Percentiles rank a stretch among this genome's conserved stretches.
phyloP scores from a whole-genome alignment of 331 rosid species.

The Rhamnella rubrinervis region DNA sequence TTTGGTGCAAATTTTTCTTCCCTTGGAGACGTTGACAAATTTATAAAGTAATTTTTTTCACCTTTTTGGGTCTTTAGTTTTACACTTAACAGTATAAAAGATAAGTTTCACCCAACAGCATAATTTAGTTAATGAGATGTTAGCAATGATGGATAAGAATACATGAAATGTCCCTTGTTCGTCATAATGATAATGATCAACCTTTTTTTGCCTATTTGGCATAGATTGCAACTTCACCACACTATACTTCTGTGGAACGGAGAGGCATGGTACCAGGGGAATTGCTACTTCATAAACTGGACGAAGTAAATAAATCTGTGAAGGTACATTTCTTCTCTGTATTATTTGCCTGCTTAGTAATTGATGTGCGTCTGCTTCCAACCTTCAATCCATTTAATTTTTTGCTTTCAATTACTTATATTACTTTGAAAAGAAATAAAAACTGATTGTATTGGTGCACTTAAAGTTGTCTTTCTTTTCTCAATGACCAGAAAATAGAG shows the following conservation, averaged over 20 bases:
- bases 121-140: too few species aligned
- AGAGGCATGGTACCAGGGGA: constrained; percentile 49
- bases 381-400: background rate
- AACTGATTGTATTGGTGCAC: background rate
- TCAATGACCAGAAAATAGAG: constrained; percentile 66
- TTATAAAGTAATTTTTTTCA: too few species aligned
- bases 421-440: background rate
- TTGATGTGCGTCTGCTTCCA: background rate
- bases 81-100: too few species aligned
- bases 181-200: background rate
- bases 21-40: too few species aligned
- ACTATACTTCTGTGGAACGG: constrained; percentile 46
- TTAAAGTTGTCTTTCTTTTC: background rate
- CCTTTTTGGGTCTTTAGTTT: too few species aligned
- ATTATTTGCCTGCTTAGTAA: background rate
- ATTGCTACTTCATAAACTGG: constrained; percentile 63
- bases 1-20: too few species aligned
- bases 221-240: constrained; percentile 61
- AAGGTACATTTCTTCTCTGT: constrained; percentile 43
- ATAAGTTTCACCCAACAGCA: too few species aligned
- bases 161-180: background rate
- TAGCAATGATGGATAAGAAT: too few species aligned
- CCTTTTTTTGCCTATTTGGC: background rate
- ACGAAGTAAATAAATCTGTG: constrained; percentile 80
- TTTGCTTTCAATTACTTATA: background rate